Conservation (phyloP, 169 alveolate genomes). For the Theileria sp. region DNA sequence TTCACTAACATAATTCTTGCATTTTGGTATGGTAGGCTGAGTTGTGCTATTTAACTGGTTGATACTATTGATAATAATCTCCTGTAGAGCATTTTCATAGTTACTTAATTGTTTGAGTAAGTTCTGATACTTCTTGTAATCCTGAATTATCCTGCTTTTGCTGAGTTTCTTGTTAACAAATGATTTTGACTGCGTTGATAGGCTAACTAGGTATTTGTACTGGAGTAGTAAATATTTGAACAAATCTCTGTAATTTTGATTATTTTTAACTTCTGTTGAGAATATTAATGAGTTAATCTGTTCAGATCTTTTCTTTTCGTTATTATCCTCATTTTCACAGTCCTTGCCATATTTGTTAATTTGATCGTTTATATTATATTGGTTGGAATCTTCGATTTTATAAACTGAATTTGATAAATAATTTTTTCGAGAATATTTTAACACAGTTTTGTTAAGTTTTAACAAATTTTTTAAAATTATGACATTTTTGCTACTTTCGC, state of each 20-base stretch:
- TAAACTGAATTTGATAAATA: background rate
- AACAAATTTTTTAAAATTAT: background rate
- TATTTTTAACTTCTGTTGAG: background rate
- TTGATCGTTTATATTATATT: background rate
- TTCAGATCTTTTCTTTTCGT: background rate
- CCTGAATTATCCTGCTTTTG: background rate
- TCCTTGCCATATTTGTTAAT: background rate
- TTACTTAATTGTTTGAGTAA: background rate
- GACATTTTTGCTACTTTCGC: background rate
- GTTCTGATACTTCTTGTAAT: background rate
- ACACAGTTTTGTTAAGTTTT: background rate
- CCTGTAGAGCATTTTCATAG: background rate
- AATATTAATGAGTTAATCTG: background rate
- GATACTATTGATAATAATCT: background rate
- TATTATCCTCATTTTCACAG: background rate
- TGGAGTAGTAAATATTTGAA: background rate
- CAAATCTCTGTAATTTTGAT: background rate
- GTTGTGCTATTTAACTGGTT: background rate
- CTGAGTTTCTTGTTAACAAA: background rate
- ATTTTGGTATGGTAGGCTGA: background rate
- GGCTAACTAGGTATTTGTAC: background rate
- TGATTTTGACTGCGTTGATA: background rate
- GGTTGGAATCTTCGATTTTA: background rate
- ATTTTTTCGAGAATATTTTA: background rate
- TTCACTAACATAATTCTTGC: background rate